These are phyloP conservation scores for Leptographium wingfieldii DNA, from an alignment of 2,329 filamentous ascomycete species.

Conservation along the genomic window DNA sequence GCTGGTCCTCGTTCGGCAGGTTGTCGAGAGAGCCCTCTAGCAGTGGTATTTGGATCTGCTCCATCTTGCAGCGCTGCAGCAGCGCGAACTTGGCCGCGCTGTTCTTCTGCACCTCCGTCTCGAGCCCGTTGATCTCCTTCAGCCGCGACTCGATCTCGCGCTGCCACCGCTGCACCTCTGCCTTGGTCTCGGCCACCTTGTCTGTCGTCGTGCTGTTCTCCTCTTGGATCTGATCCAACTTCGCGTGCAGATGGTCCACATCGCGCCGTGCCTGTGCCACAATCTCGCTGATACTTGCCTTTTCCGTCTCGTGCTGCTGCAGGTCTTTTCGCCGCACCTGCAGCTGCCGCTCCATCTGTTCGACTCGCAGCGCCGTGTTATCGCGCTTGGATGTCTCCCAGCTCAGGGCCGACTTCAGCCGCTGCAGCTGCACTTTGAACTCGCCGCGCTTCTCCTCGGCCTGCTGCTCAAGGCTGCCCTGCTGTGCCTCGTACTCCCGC, in stretches of 20 bases:
- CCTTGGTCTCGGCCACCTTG: constrained; percentile 63
- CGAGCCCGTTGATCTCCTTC: constrained; percentile 65
- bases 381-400: constrained; percentile 41
- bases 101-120: constrained; percentile 76
- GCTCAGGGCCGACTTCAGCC: constrained; percentile 48
- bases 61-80: constrained; percentile 80
- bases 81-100: constrained; percentile 73
- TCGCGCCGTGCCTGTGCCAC: constrained; percentile 64
- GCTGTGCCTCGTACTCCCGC: constrained; percentile 83
- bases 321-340: constrained; percentile 58
- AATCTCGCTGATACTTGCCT: constrained; percentile 59
- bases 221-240: constrained; percentile 54
- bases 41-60: constrained; percentile 81
- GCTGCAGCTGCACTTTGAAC: constrained; percentile 73
- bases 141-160: constrained; percentile 65
- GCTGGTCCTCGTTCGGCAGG: constrained; percentile 74
- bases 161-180: constrained; percentile 70
- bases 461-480: constrained; percentile 85
- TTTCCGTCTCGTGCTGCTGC: constrained; percentile 56
- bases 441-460: constrained; percentile 74
- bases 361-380: constrained; percentile 56
- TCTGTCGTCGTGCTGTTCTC: constrained; percentile 58
- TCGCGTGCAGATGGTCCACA: constrained; percentile 61
- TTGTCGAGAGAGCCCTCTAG: constrained; percentile 65
- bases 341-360: constrained; percentile 52